A percentile compares a stretch with the other conserved stretches of the same genome.
Evolutionary conservation across 2,329 filamentous ascomycete species (phyloP).

Genomic region (Neoarthrinium moseri): DNA sequence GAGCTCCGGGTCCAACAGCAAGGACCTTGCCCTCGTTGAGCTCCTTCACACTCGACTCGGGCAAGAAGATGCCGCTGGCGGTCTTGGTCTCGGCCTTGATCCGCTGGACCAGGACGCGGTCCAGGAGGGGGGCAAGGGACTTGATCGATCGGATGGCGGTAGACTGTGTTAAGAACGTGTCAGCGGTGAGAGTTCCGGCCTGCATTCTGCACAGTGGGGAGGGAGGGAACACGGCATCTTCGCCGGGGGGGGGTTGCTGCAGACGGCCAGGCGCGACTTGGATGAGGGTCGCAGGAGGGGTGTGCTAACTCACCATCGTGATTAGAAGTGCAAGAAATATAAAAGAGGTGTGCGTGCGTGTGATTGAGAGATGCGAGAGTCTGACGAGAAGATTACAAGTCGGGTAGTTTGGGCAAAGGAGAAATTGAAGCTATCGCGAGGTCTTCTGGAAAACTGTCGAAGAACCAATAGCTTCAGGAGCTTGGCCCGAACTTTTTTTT

Average conservation of each 20-base stretch:
- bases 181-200: no score
- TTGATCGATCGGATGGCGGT: constrained; percentile 92
- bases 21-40: constrained; percentile 97
- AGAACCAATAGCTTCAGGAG: constrained; percentile 3
- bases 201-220: no score
- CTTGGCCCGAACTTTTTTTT: constrained; percentile 22
- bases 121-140: constrained; percentile 89
- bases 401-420: no score
- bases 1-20: constrained; percentile 84
- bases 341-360: no score
- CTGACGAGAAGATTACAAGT: no score
- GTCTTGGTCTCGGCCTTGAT: constrained; percentile 97
- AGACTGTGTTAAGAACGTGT: constrained; percentile 38
- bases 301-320: constrained; percentile 7
- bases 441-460: constrained; percentile 12
- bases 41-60: constrained; percentile 95
- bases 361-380: no score
- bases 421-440: constrained; percentile 12
- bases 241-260: no score
- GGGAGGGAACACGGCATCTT: no score
- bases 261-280: neutral
- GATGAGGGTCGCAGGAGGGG: no score
- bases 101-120: constrained; percentile 97
- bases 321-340: constrained; percentile 1
- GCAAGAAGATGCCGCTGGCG: constrained; percentile 94